Evolutionary conservation across 192 early-diverging fungal species (phyloP).

Genomic region (Entomortierella lignicola): DNA sequence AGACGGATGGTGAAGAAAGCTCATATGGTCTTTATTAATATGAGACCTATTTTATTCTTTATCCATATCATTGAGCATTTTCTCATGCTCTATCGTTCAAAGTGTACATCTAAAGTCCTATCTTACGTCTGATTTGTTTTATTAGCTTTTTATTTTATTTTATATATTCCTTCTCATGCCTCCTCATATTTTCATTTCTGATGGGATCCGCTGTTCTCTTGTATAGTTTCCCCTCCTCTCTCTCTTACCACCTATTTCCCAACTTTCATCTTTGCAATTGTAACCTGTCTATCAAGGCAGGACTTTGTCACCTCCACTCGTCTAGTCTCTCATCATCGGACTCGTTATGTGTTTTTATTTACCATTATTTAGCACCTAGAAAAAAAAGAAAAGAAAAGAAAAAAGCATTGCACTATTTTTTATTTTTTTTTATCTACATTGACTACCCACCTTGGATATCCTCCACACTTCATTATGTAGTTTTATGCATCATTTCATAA

Average conservation of each 20-base stretch:
- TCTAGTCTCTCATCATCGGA: neutral
- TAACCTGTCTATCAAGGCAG: neutral
- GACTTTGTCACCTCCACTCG: neutral
- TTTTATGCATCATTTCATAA: neutral
- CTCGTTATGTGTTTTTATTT: constrained; percentile 8
- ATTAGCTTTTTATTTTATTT: constrained; percentile 13
- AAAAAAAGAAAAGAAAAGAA: constrained; percentile 14
- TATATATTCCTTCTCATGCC: neutral
- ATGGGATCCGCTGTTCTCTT: neutral
- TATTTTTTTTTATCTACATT: neutral
- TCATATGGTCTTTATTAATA: constrained; percentile 44
- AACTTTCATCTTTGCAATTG: constrained; percentile 1
- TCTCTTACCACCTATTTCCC: neutral
- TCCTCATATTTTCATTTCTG: neutral
- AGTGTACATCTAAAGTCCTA: too few relatives aligned
- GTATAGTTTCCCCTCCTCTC: constrained; percentile 13
- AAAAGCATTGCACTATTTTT: neutral
- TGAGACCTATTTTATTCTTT: neutral
- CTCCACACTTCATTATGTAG: constrained; percentile 10
- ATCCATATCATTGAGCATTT: neutral
- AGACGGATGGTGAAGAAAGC: constrained; percentile 51
- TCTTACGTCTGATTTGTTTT: constrained; percentile 4
- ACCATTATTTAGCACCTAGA: neutral
- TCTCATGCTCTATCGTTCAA: neutral
- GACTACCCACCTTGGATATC: constrained; percentile 47